Evolutionary conservation across 192 early-diverging fungal species (phyloP), one percentile per base, ranked within the genome.

Genomic region (Oehlia diaphana): DNA sequence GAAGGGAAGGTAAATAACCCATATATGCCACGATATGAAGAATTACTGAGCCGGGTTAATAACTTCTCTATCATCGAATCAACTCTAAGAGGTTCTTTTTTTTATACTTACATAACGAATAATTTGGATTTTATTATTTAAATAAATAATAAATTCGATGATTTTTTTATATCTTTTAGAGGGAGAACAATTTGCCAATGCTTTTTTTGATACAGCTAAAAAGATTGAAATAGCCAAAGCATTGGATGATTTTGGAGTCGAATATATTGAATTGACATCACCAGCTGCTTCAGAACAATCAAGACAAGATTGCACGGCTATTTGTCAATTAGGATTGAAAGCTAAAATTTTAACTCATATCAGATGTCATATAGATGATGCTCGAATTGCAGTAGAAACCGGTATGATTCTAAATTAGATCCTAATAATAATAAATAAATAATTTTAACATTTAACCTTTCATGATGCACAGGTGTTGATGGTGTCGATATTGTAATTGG

Each of bases 161-260:
- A 66, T 39, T 64, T 78, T 35, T 53, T 49, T 77, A 6, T 81
- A 58, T 75, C 39, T 72, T 85, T 83, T 61, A 92, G 96, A 99
- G 92, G 98, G 98, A 44, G 98, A 99, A 86, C 98, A 99, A 87
- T 99, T 99, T 87, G 96, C 96, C 82, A 98, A 98, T 83, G 98
- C 98, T 69, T 98, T 98, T 88, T 99, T 99, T 80, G 94, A 95
- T 81, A 96, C 95, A 16, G 97, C 93, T 80, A 97, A 95, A 90
- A 99, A 99, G 89, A 93, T 99, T 78, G 95, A 96, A 81, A 98
- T 99, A 75, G 98, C 98, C 81, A 97, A 95, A 90, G 96, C 96
- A n/a, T 90, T 99, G 26, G 98, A 99, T 81, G 94, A 93, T 23
- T 95, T 99, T 84, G 98, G 98, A 72, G 98, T 99, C 58, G 98